These are phyloP conservation scores for Smallanthus sonchifolius DNA, from an alignment of 129 eudicot genomes.

Conservation along the genomic window DNA sequence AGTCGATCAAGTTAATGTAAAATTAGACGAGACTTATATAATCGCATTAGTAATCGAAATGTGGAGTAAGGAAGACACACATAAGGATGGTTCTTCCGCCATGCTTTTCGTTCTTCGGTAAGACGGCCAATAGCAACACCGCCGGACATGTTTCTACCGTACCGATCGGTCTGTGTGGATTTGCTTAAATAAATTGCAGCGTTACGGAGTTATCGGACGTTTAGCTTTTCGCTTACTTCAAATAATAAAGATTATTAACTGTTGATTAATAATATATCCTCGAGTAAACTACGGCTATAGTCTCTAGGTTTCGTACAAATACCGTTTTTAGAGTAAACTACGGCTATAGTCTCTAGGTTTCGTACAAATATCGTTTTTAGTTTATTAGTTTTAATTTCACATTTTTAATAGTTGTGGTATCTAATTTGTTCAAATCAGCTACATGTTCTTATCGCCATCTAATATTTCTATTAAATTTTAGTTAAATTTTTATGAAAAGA, in stretches of 20 bases:
- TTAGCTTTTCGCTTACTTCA: not conserved
- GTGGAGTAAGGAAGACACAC: constrained; percentile 13
- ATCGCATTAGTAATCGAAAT: not conserved
- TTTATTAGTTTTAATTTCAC: too few species aligned
- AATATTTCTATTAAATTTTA: too few species aligned
- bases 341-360: too few species aligned
- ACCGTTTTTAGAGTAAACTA: too few species aligned
- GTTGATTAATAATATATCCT: not conserved
- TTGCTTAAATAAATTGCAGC: not conserved
- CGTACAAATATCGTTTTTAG: too few species aligned
- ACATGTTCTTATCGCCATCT: too few species aligned
- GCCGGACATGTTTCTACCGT: constrained; percentile 48
- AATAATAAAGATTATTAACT: too few species aligned
- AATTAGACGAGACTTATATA: not conserved
- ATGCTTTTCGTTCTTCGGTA: constrained; percentile 73
- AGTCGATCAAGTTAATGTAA: not conserved
- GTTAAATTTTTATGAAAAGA: too few species aligned
- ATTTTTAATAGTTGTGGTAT: too few species aligned
- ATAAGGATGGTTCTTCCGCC: constrained; percentile 90
- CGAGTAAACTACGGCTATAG: too few species aligned
- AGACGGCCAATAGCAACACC: constrained; percentile 86
- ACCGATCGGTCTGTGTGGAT: not conserved
- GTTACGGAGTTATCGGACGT: not conserved
- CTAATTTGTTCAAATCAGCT: too few species aligned
- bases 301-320: too few species aligned